A percentile compares a stretch with the other conserved stretches of the same genome.
phyloP scores from a whole-genome alignment of 1,139 yeast genomes.

The Lodderomyces theae region DNA sequence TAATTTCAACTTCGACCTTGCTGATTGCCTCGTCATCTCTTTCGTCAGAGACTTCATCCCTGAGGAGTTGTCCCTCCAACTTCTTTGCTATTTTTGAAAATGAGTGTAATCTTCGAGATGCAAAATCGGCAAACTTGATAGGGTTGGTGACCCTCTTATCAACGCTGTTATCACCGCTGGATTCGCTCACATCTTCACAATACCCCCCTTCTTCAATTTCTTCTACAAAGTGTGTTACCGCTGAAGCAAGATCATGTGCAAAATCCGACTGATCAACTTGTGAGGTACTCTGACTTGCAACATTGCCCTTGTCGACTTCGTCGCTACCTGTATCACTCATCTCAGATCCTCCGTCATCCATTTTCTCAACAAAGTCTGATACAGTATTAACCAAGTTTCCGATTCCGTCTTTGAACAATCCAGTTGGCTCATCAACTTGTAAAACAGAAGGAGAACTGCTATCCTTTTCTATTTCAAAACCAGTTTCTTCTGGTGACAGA shows the following conservation, averaged over 20 bases:
- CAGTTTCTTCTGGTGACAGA: not conserved
- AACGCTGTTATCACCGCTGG: not conserved
- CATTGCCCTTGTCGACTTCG: too few species aligned
- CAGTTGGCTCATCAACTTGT: not conserved
- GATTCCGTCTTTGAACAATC: not conserved
- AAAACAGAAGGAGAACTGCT: not conserved
- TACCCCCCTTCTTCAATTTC: not conserved
- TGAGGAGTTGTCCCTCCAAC: too few species aligned
- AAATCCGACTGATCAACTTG: not conserved
- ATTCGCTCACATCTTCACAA: not conserved
- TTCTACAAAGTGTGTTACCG: constrained; percentile 1
- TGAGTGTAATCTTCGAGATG: not conserved
- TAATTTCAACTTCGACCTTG: not conserved
- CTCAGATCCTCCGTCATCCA: not conserved
- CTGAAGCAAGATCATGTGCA: not conserved
- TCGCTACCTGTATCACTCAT: not conserved
- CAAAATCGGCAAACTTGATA: constrained; percentile 1
- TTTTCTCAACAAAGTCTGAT: constrained; percentile 3
- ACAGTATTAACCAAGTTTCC: not conserved
- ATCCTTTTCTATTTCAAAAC: constrained; percentile 4
- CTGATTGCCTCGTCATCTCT: not conserved
- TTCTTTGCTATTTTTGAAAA: not conserved
- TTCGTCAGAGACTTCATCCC: not conserved
- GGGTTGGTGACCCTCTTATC: not conserved
- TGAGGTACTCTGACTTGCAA: too few species aligned